Evolutionary conservation across 1,139 yeast genomes (phyloP).

Genomic region (Suhomyces wounanorum): DNA sequence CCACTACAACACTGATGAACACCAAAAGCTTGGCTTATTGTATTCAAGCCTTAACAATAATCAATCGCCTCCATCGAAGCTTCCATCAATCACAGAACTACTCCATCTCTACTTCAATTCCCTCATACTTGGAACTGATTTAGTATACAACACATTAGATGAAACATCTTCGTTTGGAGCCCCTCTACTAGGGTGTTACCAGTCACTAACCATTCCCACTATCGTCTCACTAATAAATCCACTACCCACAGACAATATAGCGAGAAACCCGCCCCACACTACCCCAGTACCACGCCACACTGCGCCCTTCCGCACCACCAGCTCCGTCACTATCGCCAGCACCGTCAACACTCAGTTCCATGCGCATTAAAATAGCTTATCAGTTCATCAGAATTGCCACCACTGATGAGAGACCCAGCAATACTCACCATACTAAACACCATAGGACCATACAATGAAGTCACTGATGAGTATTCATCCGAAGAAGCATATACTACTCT

Average conservation of each 20-base stretch:
- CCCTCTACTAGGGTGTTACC: too few relatives aligned
- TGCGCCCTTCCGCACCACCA: neutral
- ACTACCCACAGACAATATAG: neutral
- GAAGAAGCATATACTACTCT: constrained; percentile 31
- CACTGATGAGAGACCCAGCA: constrained; percentile 16
- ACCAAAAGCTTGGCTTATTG: too few relatives aligned
- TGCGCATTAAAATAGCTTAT: neutral
- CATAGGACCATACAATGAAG: constrained; percentile 47
- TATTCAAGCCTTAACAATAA: too few relatives aligned
- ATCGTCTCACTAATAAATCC: neutral
- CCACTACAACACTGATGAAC: too few relatives aligned
- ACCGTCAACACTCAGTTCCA: neutral
- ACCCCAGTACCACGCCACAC: neutral
- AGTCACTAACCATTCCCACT: neutral
- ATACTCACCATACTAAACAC: constrained; percentile 27
- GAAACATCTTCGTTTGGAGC: too few relatives aligned
- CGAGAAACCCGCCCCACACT: neutral
- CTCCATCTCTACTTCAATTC: too few relatives aligned
- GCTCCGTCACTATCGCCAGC: neutral
- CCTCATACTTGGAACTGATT: too few relatives aligned
- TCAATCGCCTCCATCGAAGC: too few relatives aligned
- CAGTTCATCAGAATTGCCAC: neutral
- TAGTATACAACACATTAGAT: too few relatives aligned
- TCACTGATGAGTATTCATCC: constrained; percentile 36
- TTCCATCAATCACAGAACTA: too few relatives aligned